A percentile compares a stretch with the other conserved stretches of the same genome.
These are phyloP conservation scores for Amoebophrya sp. DNA, from an alignment of 169 alveolate species.

Conservation along the genomic window DNA sequence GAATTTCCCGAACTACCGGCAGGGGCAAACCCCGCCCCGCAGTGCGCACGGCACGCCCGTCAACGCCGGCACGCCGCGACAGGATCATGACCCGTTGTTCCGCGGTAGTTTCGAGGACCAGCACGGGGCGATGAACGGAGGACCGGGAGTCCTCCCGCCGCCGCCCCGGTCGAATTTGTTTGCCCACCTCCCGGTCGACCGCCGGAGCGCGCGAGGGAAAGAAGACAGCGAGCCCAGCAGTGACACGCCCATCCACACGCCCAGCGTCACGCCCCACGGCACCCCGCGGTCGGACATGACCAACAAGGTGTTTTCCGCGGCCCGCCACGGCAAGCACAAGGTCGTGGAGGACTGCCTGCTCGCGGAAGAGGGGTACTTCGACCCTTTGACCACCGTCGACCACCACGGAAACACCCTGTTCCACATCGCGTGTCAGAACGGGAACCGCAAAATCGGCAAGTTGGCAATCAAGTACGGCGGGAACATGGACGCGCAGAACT, in stretches of 20 bases:
- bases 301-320: background rate
- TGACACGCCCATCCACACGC: background rate
- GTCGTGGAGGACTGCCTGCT: background rate
- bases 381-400: background rate
- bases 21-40: background rate
- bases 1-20: background rate
- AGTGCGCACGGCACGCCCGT: background rate
- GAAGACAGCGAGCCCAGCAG: background rate
- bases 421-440: conserved; percentile 29
- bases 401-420: conserved; percentile 26
- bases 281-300: background rate
- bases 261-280: background rate
- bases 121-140: no score
- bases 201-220: background rate
- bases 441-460: conserved; percentile 29
- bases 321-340: background rate
- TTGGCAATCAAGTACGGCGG: conserved; percentile 31
- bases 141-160: no score
- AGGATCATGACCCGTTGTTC: no score
- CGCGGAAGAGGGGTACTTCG: background rate
- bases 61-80: background rate
- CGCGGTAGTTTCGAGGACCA: no score
- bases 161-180: no score
- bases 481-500: conserved; percentile 37
- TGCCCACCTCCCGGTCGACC: no score